Base-by-base conservation (phyloP, 352 stramenopile species). In the Pythium apleroticum region DNA sequence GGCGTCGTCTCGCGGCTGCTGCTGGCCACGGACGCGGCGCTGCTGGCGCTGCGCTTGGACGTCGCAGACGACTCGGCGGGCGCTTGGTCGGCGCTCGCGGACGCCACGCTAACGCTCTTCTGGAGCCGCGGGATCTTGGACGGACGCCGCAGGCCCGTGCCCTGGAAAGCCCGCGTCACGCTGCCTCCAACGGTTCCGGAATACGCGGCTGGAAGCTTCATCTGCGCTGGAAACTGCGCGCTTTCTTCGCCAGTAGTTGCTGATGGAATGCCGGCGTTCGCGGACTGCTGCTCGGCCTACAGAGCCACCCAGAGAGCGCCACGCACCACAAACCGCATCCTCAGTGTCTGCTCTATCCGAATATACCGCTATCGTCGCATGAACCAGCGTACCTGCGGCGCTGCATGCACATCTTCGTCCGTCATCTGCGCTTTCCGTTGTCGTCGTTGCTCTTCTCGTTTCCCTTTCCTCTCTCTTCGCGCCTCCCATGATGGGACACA, bases 1-100 rank as follows among this genome's bases (percentile, higher is more conserved):
- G 62, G 62, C 54, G 62, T 69, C 20, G 62, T 63, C 54, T 69
- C 62, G 33, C 62, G 54, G 25, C 53, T 59, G 53, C 61, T 68
- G 50, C 60, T 66, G 1, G 60, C 22, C 0, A 60, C 20, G 14
- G 60, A 66, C 60, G 48, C 43, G 2, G 52, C 43, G 19, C 53
- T 62, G 33, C 53, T 53, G 11, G 20, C 17, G 3, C 28, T 35
- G 19, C 14, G 48, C 31, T 52, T 57, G 35, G 49, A 65, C 17
- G 25, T 9, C 8, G 33, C 19, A 19, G 31, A 57, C 12, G 20
- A 25, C 10, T 61, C 15, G 37, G 8, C 25, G 54, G 22, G 31
- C 28, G 31, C 27, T n/a, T 33, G 6, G 15, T 65, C 48, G 9
- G 17, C 52, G 6, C 8, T 50, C 17, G 35, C 46, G 11, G 52